These are phyloP conservation scores for Barnettozyma pratensis DNA, from an alignment of 805 yeast genomes.

Conservation along the genomic window DNA sequence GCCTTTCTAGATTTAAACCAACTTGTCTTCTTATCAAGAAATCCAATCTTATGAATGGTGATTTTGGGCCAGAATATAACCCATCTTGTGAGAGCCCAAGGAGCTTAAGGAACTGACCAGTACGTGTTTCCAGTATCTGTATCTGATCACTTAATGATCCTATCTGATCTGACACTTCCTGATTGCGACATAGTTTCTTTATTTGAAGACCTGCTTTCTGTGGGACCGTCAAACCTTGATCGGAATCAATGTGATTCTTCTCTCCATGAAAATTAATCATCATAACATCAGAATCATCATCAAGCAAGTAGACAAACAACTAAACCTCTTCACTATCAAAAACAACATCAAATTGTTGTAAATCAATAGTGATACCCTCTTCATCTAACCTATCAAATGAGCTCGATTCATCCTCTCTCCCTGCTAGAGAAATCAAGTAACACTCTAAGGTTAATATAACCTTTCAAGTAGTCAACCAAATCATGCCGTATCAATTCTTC, in stretches of 20 bases:
- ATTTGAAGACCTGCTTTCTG: constrained; percentile 5
- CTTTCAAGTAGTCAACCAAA: not conserved
- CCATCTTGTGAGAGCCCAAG: constrained; percentile 4
- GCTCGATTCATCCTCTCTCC: too few species aligned
- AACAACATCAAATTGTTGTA: too few species aligned
- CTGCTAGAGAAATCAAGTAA: too few species aligned
- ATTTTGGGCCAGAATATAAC: constrained; percentile 3
- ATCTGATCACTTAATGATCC: not conserved
- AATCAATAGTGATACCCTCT: too few species aligned
- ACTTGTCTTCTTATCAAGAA: constrained; percentile 10
- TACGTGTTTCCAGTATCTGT: constrained; percentile 2
- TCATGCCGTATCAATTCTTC: not conserved
- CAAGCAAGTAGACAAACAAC: not conserved
- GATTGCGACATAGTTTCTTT: not conserved
- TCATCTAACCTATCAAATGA: too few species aligned
- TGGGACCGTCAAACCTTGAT: not conserved
- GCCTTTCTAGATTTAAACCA: not conserved
- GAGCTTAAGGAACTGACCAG: constrained; percentile 4
- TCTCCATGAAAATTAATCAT: not conserved
- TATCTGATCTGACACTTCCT: not conserved
- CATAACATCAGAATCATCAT: not conserved
- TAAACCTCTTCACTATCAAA: too few species aligned
- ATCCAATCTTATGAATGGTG: constrained; percentile 10
- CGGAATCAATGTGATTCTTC: not conserved
- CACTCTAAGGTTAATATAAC: not conserved